phyloP scores from a whole-genome alignment of 1,284 basidiomycete genomes.

The Wallemia hederae region DNA sequence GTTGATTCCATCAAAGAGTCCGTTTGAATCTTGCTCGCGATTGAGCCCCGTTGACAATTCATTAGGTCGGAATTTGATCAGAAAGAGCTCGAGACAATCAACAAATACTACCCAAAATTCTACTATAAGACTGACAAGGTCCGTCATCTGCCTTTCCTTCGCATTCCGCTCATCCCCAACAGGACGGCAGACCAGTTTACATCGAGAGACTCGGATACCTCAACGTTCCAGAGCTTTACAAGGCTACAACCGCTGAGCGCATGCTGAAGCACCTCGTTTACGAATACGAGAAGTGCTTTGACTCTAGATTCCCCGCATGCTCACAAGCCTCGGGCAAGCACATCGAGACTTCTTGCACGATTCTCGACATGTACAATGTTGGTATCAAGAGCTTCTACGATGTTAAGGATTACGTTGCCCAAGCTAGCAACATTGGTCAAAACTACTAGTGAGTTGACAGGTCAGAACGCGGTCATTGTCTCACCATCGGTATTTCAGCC shows the following conservation, averaged over 20 bases:
- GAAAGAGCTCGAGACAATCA: conserved; percentile 49
- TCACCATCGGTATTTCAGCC: conserved; percentile 18
- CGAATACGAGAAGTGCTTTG: conserved; percentile 78
- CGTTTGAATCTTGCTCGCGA: conserved; percentile 10
- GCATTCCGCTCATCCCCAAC: neutral
- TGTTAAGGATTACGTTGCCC: conserved; percentile 70
- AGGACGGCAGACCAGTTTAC: conserved; percentile 89
- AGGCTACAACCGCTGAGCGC: conserved; percentile 55
- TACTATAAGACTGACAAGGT: conserved; percentile 92
- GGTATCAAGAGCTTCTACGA: conserved; percentile 57
- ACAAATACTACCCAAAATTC: conserved; percentile 83
- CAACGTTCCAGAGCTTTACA: conserved; percentile 55
- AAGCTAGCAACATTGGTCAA: conserved; percentile 57
- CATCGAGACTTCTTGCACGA: conserved; percentile 94
- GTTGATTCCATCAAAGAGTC: conserved; percentile 65
- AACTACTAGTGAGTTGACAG: conserved; percentile 31
- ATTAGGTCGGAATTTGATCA: conserved; percentile 33
- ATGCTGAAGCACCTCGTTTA: conserved; percentile 64
- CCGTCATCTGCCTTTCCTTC: conserved; percentile 4
- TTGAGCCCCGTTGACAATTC: neutral
- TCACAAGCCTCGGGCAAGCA: conserved; percentile 40
- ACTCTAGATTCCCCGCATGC: conserved; percentile 55
- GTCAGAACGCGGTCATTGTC: neutral
- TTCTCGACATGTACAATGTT: conserved; percentile 69
- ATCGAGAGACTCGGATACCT: conserved; percentile 76